Base-by-base conservation (phyloP, 2,329 filamentous ascomycete genomes). In the Nemania serpens region DNA sequence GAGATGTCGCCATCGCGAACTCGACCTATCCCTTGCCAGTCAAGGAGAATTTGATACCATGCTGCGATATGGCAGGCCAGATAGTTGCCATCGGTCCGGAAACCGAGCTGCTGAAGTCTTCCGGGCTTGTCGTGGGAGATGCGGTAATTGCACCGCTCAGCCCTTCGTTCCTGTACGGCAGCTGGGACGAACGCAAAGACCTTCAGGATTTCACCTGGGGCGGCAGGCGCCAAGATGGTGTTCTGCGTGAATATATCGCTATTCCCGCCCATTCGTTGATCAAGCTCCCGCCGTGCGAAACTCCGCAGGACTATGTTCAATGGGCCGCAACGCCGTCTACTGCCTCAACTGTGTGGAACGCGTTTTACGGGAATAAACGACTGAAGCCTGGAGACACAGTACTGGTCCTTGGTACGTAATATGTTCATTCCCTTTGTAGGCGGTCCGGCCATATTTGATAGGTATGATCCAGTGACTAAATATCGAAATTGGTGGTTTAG, bases 271-370 rank as follows among this genome's bases (percentile, higher is more conserved):
- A 76, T 57, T 69, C 65, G 0, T 58, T 80, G 6, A 75, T 82
- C 17, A 75, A 73, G 50, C 72, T 79, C 0, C 79, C 81, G 33
- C 33, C 33, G 22, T 60, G 52, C 12, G 47, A 46, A 11, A 29
- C 47, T 20, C 1, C 61, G 60, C 18, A 73, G 74, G 72, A 62
- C 48, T 76, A 68, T 45, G 66, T 65, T 2, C 74, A 78, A 58
- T 75, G 77, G 65, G 76, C 78, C 0, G 69, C 71, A 13, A 74
- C 79, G 7, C 64, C 79, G 10, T 77, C 77, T 11, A 78, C 81
- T 46, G 81, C 79, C 3, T 68, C 72, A 2, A 83, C 80, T 10
- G 81, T 76, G 2, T 84, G 81, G 79, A 81, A 78, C 70, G 73
- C 76, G 4, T 73, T 84, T 50, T 80, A 79, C 66, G 76, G 76